Evolutionary conservation across 1,284 basidiomycete genomes (phyloP).

Genomic region (Laetiporus sulphureus): DNA sequence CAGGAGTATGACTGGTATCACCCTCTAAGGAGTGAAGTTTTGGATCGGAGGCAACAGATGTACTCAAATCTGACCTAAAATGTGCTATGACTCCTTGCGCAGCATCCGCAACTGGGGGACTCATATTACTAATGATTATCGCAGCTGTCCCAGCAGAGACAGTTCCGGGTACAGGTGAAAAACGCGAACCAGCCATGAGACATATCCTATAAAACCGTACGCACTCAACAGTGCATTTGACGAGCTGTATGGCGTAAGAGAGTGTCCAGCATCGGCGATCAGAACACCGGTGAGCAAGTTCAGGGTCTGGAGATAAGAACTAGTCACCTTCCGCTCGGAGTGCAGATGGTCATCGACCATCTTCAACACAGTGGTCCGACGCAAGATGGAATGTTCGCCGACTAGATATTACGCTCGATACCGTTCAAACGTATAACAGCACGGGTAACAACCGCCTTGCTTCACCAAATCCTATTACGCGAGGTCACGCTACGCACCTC

Average conservation of each 20-base stretch:
- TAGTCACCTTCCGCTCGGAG: slow-evolving; percentile 13
- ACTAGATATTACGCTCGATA: neutral
- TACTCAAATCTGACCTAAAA: slow-evolving; percentile 23
- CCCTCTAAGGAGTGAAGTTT: no score
- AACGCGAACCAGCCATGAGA: slow-evolving; percentile 6
- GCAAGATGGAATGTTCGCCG: slow-evolving; percentile 5
- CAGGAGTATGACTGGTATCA: no score
- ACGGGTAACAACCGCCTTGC: no score
- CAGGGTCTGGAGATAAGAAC: slow-evolving; percentile 18
- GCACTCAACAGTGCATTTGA: slow-evolving; percentile 15
- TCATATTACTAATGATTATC: no score
- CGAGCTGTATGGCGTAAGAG: slow-evolving; percentile 17
- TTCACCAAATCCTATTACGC: neutral
- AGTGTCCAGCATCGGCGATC: slow-evolving; percentile 17
- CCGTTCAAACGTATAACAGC: no score
- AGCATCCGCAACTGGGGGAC: no score
- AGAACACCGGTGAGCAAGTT: slow-evolving; percentile 19
- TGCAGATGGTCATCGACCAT: neutral
- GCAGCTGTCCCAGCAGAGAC: slow-evolving; percentile 22
- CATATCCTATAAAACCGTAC: slow-evolving; percentile 20
- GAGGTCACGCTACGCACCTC: neutral
- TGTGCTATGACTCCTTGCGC: slow-evolving; percentile 1
- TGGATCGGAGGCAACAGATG: no score
- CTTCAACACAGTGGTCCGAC: neutral
- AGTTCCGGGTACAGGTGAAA: slow-evolving; percentile 22